Evolutionary conservation across 2,329 filamentous ascomycete species (phyloP).

Genomic region (Talaromyces amestolkiae): DNA sequence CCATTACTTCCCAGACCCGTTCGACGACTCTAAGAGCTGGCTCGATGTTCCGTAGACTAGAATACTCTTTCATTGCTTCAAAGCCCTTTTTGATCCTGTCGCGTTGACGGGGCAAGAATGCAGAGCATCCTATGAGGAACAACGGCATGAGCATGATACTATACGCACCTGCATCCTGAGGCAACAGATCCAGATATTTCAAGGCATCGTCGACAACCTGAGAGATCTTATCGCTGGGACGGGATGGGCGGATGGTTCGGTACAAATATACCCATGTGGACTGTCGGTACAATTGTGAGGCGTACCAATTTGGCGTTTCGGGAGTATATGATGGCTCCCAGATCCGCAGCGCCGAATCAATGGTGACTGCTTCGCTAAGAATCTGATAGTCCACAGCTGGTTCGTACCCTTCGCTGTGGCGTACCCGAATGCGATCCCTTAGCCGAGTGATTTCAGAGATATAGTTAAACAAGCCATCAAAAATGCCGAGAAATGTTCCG

Average conservation of each 20-base stretch:
- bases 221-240: constrained; percentile 54
- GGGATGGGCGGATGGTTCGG: constrained; percentile 58
- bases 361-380: constrained; percentile 69
- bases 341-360: constrained; percentile 69
- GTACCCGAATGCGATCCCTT: constrained; percentile 68
- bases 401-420: constrained; percentile 61
- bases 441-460: constrained; percentile 77
- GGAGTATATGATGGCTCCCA: constrained; percentile 65
- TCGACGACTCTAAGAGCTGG: constrained; percentile 56
- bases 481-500: constrained; percentile 70
- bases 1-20: constrained; percentile 61
- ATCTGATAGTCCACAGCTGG: constrained; percentile 71
- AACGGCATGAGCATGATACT: constrained; percentile 61
- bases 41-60: constrained; percentile 57
- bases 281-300: constrained; percentile 61
- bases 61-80: constrained; percentile 54
- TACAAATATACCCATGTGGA: constrained; percentile 64
- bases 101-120: constrained; percentile 56
- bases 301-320: constrained; percentile 53
- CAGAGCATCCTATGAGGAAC: constrained; percentile 61
- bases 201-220: constrained; percentile 60
- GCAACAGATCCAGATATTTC: constrained; percentile 54
- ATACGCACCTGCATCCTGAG: constrained; percentile 55
- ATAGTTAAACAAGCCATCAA: constrained; percentile 75
- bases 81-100: constrained; percentile 56